These are phyloP conservation scores for Epichloe gansuensis DNA, from an alignment of 2,329 filamentous ascomycete species.

Conservation along the genomic window DNA sequence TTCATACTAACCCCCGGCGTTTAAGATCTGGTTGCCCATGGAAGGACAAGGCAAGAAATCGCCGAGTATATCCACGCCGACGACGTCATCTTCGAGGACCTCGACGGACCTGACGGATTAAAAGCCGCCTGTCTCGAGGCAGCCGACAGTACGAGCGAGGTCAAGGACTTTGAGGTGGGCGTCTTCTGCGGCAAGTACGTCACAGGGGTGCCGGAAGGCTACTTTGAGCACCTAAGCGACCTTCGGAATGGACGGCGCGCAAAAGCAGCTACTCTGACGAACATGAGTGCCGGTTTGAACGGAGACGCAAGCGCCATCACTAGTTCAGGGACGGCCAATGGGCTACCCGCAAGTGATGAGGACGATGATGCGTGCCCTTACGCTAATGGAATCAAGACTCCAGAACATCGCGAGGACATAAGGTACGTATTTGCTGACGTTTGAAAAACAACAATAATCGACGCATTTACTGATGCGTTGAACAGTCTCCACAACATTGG, in stretches of 20 bases:
- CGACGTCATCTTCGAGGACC: constrained; percentile 25
- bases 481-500: not conserved
- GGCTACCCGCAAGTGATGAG: not conserved
- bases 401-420: constrained; percentile 5
- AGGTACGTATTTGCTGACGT: not conserved
- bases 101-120: constrained; percentile 50
- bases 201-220: constrained; percentile 64
- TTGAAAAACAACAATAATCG: no score
- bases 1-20: not conserved
- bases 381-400: not conserved
- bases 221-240: constrained; percentile 69
- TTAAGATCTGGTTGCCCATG: constrained; percentile 28
- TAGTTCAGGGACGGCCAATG: not conserved
- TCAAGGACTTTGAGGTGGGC: constrained; percentile 69
- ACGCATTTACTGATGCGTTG: no score
- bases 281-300: not conserved
- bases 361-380: not conserved
- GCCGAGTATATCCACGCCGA: constrained; percentile 9
- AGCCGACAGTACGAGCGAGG: constrained; percentile 34
- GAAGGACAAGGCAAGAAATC: constrained; percentile 26
- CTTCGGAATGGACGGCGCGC: constrained; percentile 50
- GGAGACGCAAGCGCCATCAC: not conserved
- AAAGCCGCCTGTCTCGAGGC: constrained; percentile 65
- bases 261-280: not conserved
- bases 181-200: constrained; percentile 85